These are phyloP conservation scores for Fusarium staphyleae DNA, from an alignment of 2,329 filamentous ascomycete species.

Conservation along the genomic window DNA sequence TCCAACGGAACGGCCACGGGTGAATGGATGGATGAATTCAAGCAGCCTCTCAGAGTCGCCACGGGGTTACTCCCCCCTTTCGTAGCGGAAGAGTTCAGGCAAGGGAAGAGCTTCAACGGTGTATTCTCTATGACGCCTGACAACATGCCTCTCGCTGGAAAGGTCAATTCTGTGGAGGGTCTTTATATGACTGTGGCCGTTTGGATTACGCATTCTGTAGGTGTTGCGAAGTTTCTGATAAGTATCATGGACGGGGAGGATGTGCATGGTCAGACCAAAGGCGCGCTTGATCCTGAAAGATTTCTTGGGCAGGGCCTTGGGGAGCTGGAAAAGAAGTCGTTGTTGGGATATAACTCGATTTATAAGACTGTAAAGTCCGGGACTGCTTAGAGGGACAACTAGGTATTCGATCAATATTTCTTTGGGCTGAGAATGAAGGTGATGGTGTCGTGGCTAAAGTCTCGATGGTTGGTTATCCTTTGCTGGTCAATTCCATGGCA, in stretches of 20 bases:
- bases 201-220: conserved; percentile 37
- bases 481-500: too few species aligned
- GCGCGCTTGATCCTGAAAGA: too few species aligned
- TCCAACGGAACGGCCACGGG: conserved; percentile 21
- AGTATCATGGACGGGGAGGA: conserved; percentile 16
- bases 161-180: conserved; percentile 1
- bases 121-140: conserved; percentile 40
- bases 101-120: conserved; percentile 29
- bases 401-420: too few species aligned
- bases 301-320: too few species aligned
- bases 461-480: too few species aligned
- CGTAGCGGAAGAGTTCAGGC: conserved; percentile 12
- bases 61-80: conserved; percentile 16
- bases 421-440: too few species aligned
- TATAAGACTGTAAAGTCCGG: too few species aligned
- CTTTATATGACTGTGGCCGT: conserved; percentile 32
- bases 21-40: conserved; percentile 25
- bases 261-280: too few species aligned
- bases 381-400: too few species aligned
- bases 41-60: conserved; percentile 21
- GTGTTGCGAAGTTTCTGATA: conserved; percentile 24
- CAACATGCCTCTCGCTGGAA: conserved; percentile 36
- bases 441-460: too few species aligned
- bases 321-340: too few species aligned
- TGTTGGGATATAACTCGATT: too few species aligned